Percentiles rank a stretch among this genome's conserved stretches.
These are phyloP conservation scores for Boeremia lycopersici DNA, from an alignment of 2,329 filamentous ascomycete species.

Conservation along the genomic window DNA sequence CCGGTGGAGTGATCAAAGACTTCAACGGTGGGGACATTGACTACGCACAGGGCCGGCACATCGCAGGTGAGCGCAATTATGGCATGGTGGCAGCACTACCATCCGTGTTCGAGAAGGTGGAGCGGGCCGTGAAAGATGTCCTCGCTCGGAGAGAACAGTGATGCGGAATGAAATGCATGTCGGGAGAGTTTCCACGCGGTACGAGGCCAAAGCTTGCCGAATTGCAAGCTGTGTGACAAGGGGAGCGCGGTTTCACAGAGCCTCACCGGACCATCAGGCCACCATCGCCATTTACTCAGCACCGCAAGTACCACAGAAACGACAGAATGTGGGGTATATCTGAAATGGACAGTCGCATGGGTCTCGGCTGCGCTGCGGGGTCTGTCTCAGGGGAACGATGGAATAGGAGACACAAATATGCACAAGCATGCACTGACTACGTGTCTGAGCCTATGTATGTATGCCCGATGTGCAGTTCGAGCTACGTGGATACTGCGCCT, in stretches of 20 bases:
- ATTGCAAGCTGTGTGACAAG: constrained; percentile 3
- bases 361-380: constrained; percentile 24
- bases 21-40: constrained; percentile 57
- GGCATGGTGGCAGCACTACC: constrained; percentile 45
- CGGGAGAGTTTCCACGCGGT: constrained; percentile 20
- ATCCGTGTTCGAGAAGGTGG: constrained; percentile 32
- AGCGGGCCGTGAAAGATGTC: constrained; percentile 35
- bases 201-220: constrained; percentile 20
- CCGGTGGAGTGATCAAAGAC: constrained; percentile 58
- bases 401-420: constrained; percentile 11
- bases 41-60: constrained; percentile 48
- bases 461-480: constrained; percentile 7
- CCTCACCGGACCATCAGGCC: constrained; percentile 29
- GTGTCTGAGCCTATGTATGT: constrained; percentile 8
- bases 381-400: constrained; percentile 7
- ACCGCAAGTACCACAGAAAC: constrained; percentile 2
- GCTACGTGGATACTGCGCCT: constrained; percentile 26
- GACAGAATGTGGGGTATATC: constrained; percentile 35
- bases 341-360: constrained; percentile 21
- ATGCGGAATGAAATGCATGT: constrained; percentile 12
- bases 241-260: constrained; percentile 16
- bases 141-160: constrained; percentile 21
- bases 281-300: constrained; percentile 7
- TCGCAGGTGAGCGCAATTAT: constrained; percentile 40
- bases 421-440: constrained; percentile 11